Base-by-base conservation (phyloP, 371 early-diverging fungal species). In the Chytridiales sp. region DNA sequence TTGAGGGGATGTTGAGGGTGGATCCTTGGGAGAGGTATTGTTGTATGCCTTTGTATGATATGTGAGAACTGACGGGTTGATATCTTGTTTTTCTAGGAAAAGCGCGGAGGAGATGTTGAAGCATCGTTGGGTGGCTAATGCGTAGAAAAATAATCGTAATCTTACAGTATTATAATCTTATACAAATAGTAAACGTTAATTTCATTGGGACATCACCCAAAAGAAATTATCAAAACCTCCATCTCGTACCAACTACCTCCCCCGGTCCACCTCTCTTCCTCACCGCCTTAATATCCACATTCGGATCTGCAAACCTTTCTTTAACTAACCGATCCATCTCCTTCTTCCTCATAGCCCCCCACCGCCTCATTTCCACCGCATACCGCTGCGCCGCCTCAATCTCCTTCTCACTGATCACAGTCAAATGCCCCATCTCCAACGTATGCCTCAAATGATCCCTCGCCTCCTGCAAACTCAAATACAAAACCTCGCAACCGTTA, bases 1-100 rank as follows among this genome's bases (percentile, higher is more conserved):
- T 80, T 9, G 21, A 76, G 35, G 76, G 76, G 15, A 72, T 76
- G 76, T 55, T 79, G 24, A 70, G 74, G 42, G 63, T 77, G 22
- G 19, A 32, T 15, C 77, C 77, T 9, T 59, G 64, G 21, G 61
- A 68, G 52, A 46, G 75, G 75, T 75, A 43, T n/a, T n/a, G n/a
- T n/a, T n/a, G n/a, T n/a, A n/a, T n/a, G n/a, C n/a, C n/a, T n/a
- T n/a, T 19, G 65, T 11, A 32, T 29, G 22, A n/a, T 15, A 19
- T 2, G 34, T 27, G 13, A 21, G 5, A 4, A 27, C 44, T 3
- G 17, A 3, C 13, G n/a, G n/a, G 11, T 29, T 9, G 4, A 31
- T 46, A 39, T 5, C 11, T 1, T 38, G 31, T 35, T 27, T 55
- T 55, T 22, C 29, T 9, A 69, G 74, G 34, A 68, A 70, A 17